Evolutionary conservation across 2,329 filamentous ascomycete genomes (phyloP).

Genomic region (Aspergillus ochraceus): DNA sequence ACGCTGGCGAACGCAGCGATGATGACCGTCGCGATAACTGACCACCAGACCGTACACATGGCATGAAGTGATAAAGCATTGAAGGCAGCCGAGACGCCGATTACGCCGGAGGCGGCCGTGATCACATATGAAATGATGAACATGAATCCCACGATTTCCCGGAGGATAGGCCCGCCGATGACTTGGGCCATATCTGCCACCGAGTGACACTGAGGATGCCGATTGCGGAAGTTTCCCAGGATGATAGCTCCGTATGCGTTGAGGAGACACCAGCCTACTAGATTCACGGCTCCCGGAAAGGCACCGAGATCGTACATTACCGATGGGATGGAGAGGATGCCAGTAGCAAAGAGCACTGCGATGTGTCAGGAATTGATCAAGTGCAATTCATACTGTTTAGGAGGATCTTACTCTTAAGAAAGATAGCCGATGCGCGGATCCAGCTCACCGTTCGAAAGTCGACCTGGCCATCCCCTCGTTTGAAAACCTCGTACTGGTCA

Average conservation of each 20-base stretch:
- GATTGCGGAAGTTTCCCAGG: slow-evolving; percentile 53
- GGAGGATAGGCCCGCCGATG: slow-evolving; percentile 53
- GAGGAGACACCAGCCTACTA: slow-evolving; percentile 28
- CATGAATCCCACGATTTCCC: slow-evolving; percentile 55
- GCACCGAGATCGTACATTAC: slow-evolving; percentile 20
- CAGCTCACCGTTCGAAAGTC: slow-evolving; percentile 57
- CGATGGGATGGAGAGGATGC: slow-evolving; percentile 21
- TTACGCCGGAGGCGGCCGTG: slow-evolving; percentile 57
- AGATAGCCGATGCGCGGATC: slow-evolving; percentile 54
- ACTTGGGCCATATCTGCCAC: slow-evolving; percentile 60
- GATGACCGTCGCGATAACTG: slow-evolving; percentile 54
- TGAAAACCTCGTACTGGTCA: slow-evolving; percentile 49
- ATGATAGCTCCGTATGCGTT: slow-evolving; percentile 49
- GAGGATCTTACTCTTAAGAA: slow-evolving; percentile 47
- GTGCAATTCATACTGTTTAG: neutral
- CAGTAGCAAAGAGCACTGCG: slow-evolving; percentile 29
- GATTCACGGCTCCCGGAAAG: slow-evolving; percentile 16
- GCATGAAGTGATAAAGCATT: slow-evolving; percentile 61
- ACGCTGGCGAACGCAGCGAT: slow-evolving; percentile 51
- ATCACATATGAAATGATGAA: slow-evolving; percentile 62
- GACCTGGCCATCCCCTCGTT: slow-evolving; percentile 48
- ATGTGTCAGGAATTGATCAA: neutral
- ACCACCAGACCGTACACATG: slow-evolving; percentile 60
- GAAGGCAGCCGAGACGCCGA: slow-evolving; percentile 59
- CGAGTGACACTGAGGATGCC: slow-evolving; percentile 53